Evolutionary conservation across 2,329 filamentous ascomycete genomes (phyloP), one percentile per base, ranked within the genome.

Genomic region (Fusarium scirpi): DNA sequence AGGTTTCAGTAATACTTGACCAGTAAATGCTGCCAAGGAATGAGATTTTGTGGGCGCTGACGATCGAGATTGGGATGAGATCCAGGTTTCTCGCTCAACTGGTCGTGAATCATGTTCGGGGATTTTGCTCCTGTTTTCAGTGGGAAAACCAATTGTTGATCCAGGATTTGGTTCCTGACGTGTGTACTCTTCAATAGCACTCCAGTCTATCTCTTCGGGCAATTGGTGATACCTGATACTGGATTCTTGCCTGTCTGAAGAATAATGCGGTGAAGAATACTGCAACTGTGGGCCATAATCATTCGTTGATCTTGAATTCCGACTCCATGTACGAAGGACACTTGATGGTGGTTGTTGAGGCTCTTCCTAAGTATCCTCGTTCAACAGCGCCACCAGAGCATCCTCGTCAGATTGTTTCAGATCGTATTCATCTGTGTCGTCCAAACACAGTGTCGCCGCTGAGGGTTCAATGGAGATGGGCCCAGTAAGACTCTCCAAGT

Each of bases 191-290:
- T 63, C 57, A 22, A 84, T 73, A 7, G 67, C 51, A 43, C 79
- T 71, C 83, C 83, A 85, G 61, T 84, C 82, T 16, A 84, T 73
- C 5, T 81, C 80, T 15, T 82, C 76, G 27, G 79, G 77, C 10
- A 84, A 69, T 11, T 43, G 63, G 12, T 49, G 25, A 22, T 75
- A 57, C 20, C 48, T 38, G 29, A 41, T 57, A 13, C 15, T 58
- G 24, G n/a, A 29, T 20, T 51, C 62, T 41, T 12, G 29, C 16
- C 46, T 46, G 20, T 48, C 41, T 18, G 48, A 56, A 22, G 30
- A 60, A 7, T 54, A 45, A 11, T 52, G 52, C 22, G 76, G 76
- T 18, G 81, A 77, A 10, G 79, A 82, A 49, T 77, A 68, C 49
- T 81, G 79, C 9, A 83, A 62, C 27, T 58, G 76, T n/a, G 77